These are phyloP conservation scores for Fusarium haematococcum DNA, from an alignment of 2,329 filamentous ascomycete genomes.

Conservation along the genomic window DNA sequence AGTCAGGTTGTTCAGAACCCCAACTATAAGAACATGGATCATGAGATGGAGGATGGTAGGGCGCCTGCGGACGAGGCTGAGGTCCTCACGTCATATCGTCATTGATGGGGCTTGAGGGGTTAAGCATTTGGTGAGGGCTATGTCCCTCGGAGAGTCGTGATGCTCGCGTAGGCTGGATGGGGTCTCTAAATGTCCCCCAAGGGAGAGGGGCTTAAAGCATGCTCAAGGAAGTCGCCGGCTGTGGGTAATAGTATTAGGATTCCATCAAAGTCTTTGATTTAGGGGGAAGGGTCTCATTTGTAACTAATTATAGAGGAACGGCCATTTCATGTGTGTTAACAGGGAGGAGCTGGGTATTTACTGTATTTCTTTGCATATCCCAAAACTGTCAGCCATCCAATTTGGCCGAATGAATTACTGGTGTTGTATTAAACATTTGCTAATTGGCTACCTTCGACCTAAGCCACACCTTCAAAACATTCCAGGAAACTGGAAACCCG, in stretches of 20 bases:
- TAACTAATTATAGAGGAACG: background rate
- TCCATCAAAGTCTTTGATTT: background rate
- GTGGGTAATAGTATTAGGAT: background rate
- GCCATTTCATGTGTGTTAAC: background rate
- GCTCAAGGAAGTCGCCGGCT: background rate
- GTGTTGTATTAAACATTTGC: background rate
- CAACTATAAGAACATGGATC: background rate
- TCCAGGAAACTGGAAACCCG: background rate
- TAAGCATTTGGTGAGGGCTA: background rate
- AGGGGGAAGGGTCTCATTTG: background rate
- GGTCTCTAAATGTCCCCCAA: background rate
- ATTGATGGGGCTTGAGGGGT: background rate
- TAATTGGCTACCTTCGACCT: background rate
- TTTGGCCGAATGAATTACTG: background rate
- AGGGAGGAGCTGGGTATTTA: background rate
- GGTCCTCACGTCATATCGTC: background rate
- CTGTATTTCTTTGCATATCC: background rate
- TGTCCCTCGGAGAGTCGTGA: background rate
- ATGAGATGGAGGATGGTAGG: background rate
- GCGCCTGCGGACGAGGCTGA: background rate
- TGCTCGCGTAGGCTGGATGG: background rate
- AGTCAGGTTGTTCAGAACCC: background rate
- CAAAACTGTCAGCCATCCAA: background rate
- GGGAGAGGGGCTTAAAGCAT: background rate
- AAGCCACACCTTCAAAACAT: background rate